These are phyloP conservation scores for Ogataea hybrid DNA, from an alignment of 1,139 yeast species.

Conservation along the genomic window DNA sequence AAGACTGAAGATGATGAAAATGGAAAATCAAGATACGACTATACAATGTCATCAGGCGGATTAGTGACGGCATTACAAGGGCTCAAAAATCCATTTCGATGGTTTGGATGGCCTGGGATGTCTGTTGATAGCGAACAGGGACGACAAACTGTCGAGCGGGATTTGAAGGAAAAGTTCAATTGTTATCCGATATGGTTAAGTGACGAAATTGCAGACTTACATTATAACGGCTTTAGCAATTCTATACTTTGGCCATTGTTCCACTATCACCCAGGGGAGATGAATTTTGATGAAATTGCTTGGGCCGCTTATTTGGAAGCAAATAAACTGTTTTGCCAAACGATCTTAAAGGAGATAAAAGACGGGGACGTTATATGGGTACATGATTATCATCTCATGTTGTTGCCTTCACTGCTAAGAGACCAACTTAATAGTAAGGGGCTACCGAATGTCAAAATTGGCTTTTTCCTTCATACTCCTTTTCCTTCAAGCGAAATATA, in stretches of 20 bases:
- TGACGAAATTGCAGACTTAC: slow-evolving; percentile 90
- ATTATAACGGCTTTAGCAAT: slow-evolving; percentile 94
- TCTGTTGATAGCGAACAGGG: slow-evolving; percentile 75
- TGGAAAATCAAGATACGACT: slow-evolving; percentile 35
- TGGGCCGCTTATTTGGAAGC: slow-evolving; percentile 99
- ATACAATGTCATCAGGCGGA: slow-evolving; percentile 95
- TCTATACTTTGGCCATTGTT: slow-evolving; percentile 95
- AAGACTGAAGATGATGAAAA: slow-evolving; percentile 37
- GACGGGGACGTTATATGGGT: slow-evolving; percentile 85
- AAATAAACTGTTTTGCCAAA: slow-evolving; percentile 76
- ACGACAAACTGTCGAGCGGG: slow-evolving; percentile 63
- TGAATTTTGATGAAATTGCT: slow-evolving; percentile 95
- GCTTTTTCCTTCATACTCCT: slow-evolving; percentile 96
- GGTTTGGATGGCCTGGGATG: slow-evolving; percentile 99
- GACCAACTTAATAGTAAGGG: slow-evolving; percentile 47
- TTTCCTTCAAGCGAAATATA: slow-evolving; percentile 97
- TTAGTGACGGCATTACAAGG: slow-evolving; percentile 95
- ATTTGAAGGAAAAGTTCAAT: slow-evolving; percentile 72
- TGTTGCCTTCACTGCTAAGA: slow-evolving; percentile 87
- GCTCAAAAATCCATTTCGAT: slow-evolving; percentile 83
- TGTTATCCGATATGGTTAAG: slow-evolving; percentile 87
- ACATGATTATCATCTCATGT: slow-evolving; percentile 96
- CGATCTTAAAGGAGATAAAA: slow-evolving; percentile 64
- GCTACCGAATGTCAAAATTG: slow-evolving; percentile 65
- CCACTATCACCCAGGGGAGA: slow-evolving; percentile 99